Evolutionary conservation across 495 filamentous ascomycete species (phyloP).

Genomic region (Lasiosphaeriaceae sp.): DNA sequence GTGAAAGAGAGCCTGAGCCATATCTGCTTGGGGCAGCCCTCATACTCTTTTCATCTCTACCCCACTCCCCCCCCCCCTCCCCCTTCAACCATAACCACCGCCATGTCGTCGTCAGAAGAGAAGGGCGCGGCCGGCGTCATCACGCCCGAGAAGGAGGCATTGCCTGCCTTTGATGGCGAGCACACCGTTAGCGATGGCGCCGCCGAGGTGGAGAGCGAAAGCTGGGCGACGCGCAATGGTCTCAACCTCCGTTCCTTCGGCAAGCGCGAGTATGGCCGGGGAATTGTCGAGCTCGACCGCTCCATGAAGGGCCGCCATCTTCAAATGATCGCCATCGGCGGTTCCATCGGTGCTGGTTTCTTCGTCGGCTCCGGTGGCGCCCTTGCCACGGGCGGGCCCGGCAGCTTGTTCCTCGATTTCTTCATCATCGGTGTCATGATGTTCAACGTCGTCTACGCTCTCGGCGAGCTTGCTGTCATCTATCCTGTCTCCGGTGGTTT

Average conservation of each 20-base stretch:
- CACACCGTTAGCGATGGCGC: background rate
- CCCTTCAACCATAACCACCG: conserved; percentile 8
- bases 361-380: conserved; percentile 52
- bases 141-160: conserved; percentile 22
- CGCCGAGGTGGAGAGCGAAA: conserved; percentile 14
- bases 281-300: conserved; percentile 48
- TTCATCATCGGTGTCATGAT: conserved; percentile 52
- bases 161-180: conserved; percentile 18
- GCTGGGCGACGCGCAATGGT: conserved; percentile 49
- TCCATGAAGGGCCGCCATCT: conserved; percentile 62
- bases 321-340: conserved; percentile 75
- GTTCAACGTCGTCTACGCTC: conserved; percentile 61
- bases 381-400: conserved; percentile 43
- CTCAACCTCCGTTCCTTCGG: conserved; percentile 49
- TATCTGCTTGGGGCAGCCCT: background rate
- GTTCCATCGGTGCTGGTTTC: conserved; percentile 65
- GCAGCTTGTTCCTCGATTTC: conserved; percentile 51
- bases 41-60: background rate
- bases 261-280: conserved; percentile 35
- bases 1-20: background rate
- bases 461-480: conserved; percentile 71
- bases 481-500: conserved; percentile 61
- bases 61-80: conserved; percentile 4
- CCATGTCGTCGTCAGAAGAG: conserved; percentile 30
- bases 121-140: conserved; percentile 11